These are phyloP conservation scores for Umbelopsis ramanniana DNA, from an alignment of 192 early-diverging fungal genomes.

Conservation along the genomic window DNA sequence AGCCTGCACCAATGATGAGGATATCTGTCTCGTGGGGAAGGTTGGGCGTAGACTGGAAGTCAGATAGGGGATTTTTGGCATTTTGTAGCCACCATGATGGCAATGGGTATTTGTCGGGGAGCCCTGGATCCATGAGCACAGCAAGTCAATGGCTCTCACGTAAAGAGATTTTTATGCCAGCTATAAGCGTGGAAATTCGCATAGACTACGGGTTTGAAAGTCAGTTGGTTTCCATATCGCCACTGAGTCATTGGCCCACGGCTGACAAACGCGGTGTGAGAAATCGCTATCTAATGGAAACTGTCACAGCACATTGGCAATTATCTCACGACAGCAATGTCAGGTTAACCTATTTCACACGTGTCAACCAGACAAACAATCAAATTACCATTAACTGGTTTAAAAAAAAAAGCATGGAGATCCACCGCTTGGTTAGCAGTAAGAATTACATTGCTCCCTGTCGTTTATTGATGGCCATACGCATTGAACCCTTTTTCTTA, in stretches of 20 bases:
- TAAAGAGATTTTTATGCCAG: background rate
- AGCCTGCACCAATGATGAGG: constrained; percentile 6
- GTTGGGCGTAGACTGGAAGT: background rate
- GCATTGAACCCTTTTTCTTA: background rate
- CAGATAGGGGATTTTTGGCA: background rate
- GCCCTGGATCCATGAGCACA: constrained; percentile 11
- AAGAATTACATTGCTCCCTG: too few species aligned
- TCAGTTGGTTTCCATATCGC: background rate
- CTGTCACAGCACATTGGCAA: too few species aligned
- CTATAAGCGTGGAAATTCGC: background rate
- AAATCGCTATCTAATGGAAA: background rate
- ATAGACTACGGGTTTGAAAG: background rate
- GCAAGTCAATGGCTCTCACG: background rate
- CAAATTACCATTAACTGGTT: too few species aligned
- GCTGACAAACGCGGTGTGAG: constrained; percentile 13
- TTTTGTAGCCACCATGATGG: constrained; percentile 14
- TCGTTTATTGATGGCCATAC: background rate
- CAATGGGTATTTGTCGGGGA: constrained; percentile 7
- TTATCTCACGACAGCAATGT: too few species aligned
- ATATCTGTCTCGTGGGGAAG: background rate
- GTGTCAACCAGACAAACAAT: too few species aligned
- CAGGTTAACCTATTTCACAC: too few species aligned
- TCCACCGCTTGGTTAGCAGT: too few species aligned
- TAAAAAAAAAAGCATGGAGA: too few species aligned
- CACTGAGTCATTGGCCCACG: background rate